phyloP scores from a whole-genome alignment of 2,329 filamentous ascomycete genomes.

The Cladosporium austrohemisphaericum region DNA sequence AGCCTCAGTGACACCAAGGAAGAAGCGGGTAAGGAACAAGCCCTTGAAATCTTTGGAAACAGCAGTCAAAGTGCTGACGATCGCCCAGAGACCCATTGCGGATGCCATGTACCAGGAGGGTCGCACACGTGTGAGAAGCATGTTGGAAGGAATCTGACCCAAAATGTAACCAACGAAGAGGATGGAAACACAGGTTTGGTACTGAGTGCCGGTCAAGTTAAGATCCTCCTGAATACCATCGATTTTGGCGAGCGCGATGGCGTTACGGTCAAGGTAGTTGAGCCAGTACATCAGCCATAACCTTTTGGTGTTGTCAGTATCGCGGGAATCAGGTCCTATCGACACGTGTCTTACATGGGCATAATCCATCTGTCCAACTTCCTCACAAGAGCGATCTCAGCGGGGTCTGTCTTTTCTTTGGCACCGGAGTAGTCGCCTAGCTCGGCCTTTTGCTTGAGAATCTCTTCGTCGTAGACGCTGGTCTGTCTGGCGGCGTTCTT shows the following conservation, averaged over 20 bases:
- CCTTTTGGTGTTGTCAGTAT: constrained; percentile 1
- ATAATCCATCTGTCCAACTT: constrained; percentile 31
- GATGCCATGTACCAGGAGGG: constrained; percentile 32
- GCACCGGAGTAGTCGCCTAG: constrained; percentile 30
- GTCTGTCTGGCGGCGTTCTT: constrained; percentile 8
- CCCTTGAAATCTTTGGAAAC: constrained; percentile 35
- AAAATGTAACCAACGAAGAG: constrained; percentile 40
- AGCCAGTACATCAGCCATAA: constrained; percentile 19
- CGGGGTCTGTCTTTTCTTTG: constrained; percentile 31
- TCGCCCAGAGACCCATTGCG: constrained; percentile 36
- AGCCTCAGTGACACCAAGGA: constrained; percentile 44
- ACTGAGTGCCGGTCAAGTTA: constrained; percentile 41
- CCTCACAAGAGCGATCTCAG: constrained; percentile 29
- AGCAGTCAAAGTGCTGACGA: constrained; percentile 33
- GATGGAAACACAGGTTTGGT: constrained; percentile 43
- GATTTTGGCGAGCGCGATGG: constrained; percentile 22
- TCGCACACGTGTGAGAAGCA: constrained; percentile 35
- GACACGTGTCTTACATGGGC: constrained; percentile 22
- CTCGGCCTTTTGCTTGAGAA: constrained; percentile 10
- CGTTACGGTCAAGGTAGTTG: constrained; percentile 21
- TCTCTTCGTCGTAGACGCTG: constrained; percentile 13
- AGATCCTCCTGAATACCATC: constrained; percentile 47
- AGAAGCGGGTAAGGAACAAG: constrained; percentile 37
- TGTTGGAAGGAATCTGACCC: constrained; percentile 36
- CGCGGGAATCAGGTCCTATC: background rate